Evolutionary conservation across 345 rosid genomes (phyloP), one percentile per base, ranked within the genome.

Genomic region (Lumnitzera racemosa): DNA sequence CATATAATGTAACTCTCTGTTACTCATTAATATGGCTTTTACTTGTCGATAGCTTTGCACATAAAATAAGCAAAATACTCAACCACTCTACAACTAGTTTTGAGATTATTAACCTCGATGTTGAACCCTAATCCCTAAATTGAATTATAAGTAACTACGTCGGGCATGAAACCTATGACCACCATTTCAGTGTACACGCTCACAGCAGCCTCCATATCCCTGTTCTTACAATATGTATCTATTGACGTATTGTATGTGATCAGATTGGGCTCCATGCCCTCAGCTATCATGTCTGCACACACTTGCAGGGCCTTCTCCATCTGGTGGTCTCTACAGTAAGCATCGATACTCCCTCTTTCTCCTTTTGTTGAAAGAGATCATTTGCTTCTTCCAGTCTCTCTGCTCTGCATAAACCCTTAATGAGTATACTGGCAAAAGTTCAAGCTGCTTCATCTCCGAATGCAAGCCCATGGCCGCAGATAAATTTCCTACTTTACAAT

Each of bases 111-210:
- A 20, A 20, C 20, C 20, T 20, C 20, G 20, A 20, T 20, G 20
- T 20, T 20, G 20, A 20, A 20, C 20, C 20, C 20, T 20, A 20
- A 20, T 77, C 49, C 85, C 82, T 72, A 88, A 72, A 64, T 83
- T 59, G 15, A 87, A 20, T 20, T 73, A 71, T 76, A 81, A 13
- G 78, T 78, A 49, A 85, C 84, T 51, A 81, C 86, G 69, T 88
- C 89, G 24, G 89, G 86, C 47, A 61, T 65, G 54, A 81, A 53
- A 12, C 81, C 63, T 74, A 80, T 88, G 61, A 85, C 74, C 53
- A 69, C 54, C 96, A 88, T 88, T 78, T 88, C 96, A 0, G 71
- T 57, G 61, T 78, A 83, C 50, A 88, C 68, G 8, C 80, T 79
- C 71, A 73, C 59, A 53, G 89, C 96, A 61, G 79, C 77, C 61